Base-by-base conservation (phyloP, 331 rosid species). In the Malus hybrid region DNA sequence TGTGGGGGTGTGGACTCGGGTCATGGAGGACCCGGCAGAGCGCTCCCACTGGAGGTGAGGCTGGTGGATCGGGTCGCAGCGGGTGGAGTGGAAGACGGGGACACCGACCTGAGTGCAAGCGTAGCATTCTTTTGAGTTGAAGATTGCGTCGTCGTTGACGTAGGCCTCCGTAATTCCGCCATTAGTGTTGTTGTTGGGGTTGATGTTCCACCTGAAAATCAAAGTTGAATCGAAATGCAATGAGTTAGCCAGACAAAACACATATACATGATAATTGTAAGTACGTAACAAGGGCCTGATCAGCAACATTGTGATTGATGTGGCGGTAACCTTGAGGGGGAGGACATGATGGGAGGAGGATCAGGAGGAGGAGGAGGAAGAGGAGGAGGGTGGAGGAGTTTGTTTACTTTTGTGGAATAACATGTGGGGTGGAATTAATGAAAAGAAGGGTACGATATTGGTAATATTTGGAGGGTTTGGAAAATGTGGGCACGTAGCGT, bases 31-130 rank as follows among this genome's bases (percentile, higher is more conserved):
- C 0, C 97, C 96, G 0, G 98, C 93, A 0, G 89, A 77, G n/a
- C 95, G 93, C 80, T 93, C 93, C 96, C 96, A 93, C 19, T 85
- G 81, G 0, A 89, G 92, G 28, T 90, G 79, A 0, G 91, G 90
- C 14, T 84, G 88, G 52, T 86, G 85, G 18, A 48, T 58, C 3
- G 83, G 60, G 68, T 86, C 93, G 53, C 90, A 90, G 56, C 88
- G 89, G 20, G 85, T 84, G 79, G 98, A 93, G 81, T 93, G 96
- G 66, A 93, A 93, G 7, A 70, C 85, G 0, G 97, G 98, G 3
- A 88, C 84, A 6, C 96, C 98, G 4, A 70, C 85, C 32, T 88
- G 95, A 16, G 92, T 89, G 78, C 98, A 93, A 0, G 96, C 96
- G 42, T 88, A 85, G 75, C 97, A 90, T 82, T 93, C 96, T 24